These are phyloP conservation scores for Fraxinus quadrangulata DNA, from an alignment of 257 asterid species.

Conservation along the genomic window DNA sequence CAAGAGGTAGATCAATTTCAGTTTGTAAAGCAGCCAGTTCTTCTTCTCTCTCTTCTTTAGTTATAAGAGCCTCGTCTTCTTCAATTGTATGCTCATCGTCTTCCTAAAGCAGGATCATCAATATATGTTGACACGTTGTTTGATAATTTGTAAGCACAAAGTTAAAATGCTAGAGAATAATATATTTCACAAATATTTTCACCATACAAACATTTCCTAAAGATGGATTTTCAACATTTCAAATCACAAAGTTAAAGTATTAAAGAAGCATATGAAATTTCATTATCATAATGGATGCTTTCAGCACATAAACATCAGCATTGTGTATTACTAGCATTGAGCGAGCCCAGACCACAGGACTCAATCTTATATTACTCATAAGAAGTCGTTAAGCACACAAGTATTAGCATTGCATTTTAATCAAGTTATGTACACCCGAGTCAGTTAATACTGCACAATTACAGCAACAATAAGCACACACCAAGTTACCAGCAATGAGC, in stretches of 20 bases:
- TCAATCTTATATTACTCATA: constrained; percentile 8
- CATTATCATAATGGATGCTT: neutral
- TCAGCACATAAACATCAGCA: neutral
- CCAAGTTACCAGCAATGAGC: constrained; percentile 18
- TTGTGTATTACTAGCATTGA: constrained; percentile 7
- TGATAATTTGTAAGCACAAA: neutral
- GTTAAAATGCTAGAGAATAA: neutral
- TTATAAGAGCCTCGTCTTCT: constrained; percentile 90
- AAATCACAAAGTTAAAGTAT: neutral
- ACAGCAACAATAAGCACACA: constrained; percentile 8
- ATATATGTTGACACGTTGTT: constrained; percentile 26
- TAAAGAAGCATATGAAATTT: constrained; percentile 15
- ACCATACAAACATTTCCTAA: neutral
- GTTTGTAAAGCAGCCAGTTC: constrained; percentile 79
- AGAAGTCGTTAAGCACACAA: neutral
- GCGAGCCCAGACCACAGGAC: constrained; percentile 22
- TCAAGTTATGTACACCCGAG: neutral
- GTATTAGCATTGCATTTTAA: neutral
- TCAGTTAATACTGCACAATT: neutral
- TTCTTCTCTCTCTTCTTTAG: constrained; percentile 93
- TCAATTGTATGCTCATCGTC: constrained; percentile 97
- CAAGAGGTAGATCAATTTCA: constrained; percentile 87
- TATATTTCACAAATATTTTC: neutral
- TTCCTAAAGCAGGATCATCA: constrained; percentile 68
- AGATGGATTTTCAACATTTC: neutral